Percentiles rank a stretch among this genome's conserved stretches.
These are phyloP conservation scores for Fusarium domesticum DNA, from an alignment of 2,329 filamentous ascomycete species.

Conservation along the genomic window DNA sequence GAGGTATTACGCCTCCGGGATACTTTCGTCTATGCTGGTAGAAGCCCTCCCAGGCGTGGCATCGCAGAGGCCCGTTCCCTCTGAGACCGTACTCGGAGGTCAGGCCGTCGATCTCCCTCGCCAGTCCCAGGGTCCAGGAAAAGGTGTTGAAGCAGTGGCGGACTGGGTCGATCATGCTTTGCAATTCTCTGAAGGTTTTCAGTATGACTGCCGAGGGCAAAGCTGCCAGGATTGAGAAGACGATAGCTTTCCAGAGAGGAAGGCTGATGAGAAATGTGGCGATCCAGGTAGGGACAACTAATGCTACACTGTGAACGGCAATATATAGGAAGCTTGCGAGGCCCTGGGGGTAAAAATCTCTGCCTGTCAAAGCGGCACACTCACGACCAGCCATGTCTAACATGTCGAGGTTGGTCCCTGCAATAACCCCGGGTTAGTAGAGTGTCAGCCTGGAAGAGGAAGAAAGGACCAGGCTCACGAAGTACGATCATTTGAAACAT, in stretches of 20 bases:
- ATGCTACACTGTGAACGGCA: no score
- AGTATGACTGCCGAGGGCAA: no score
- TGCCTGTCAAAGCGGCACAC: conserved; percentile 12
- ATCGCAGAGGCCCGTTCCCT: no score
- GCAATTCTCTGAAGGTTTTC: conserved; percentile 23
- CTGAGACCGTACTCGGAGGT: conserved; percentile 29
- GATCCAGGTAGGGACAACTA: no score
- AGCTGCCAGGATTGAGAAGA: no score
- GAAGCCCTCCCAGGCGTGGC: no score
- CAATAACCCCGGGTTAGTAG: not conserved
- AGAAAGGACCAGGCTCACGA: conserved; percentile 15
- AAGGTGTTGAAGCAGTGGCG: conserved; percentile 20
- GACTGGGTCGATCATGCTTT: conserved; percentile 28
- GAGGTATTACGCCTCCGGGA: no score
- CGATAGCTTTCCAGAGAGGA: no score
- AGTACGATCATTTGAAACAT: conserved; percentile 18
- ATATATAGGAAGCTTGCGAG: no score
- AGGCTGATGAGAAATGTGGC: no score
- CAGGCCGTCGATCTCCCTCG: conserved; percentile 29
- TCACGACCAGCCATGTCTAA: conserved; percentile 20
- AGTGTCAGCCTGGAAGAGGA: no score
- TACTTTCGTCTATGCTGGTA: no score
- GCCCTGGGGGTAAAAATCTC: conserved; percentile 18
- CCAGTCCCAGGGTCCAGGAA: conserved; percentile 29
- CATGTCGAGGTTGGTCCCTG: conserved; percentile 28